A percentile compares a stretch with the other conserved stretches of the same genome.
These are phyloP conservation scores for Pontederia crassipes DNA, from an alignment of 176 grass and related monocot genomes.

Conservation along the genomic window DNA sequence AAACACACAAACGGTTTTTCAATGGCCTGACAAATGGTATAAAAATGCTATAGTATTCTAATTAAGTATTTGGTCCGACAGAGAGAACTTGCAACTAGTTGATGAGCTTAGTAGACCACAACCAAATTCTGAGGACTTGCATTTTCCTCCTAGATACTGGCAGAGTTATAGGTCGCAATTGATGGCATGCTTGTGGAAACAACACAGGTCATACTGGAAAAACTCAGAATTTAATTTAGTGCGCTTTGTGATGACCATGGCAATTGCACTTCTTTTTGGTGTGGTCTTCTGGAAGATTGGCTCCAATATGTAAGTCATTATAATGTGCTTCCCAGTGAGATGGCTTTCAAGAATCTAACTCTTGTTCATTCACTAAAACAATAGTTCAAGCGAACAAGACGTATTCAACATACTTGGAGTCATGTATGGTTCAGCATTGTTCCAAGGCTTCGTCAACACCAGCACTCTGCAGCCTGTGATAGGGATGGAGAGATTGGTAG, in stretches of 20 bases:
- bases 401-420: constrained; percentile 27
- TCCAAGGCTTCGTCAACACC: constrained; percentile 32
- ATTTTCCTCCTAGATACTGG: constrained; percentile 57
- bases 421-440: constrained; percentile 31
- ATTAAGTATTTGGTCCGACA: constrained; percentile 7
- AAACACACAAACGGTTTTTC: background rate
- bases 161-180: constrained; percentile 48
- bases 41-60: background rate
- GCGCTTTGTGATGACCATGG: constrained; percentile 62
- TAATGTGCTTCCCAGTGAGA: background rate
- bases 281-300: constrained; percentile 83
- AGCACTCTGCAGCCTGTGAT: constrained; percentile 28
- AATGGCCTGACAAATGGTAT: background rate
- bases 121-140: constrained; percentile 37
- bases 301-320: constrained; percentile 59
- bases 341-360: background rate
- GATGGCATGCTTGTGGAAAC: constrained; percentile 84
- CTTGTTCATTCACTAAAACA: background rate
- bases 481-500: constrained; percentile 26
- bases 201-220: constrained; percentile 90
- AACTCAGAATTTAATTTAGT: constrained; percentile 81
- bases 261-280: constrained; percentile 59
- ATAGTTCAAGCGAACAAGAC: constrained; percentile 1
- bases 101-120: constrained; percentile 46
- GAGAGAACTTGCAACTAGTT: constrained; percentile 60